Evolutionary conservation across 1,139 yeast genomes (phyloP), one percentile per base, ranked within the genome.

Genomic region (Zygosaccharomyces pseudobailii): DNA sequence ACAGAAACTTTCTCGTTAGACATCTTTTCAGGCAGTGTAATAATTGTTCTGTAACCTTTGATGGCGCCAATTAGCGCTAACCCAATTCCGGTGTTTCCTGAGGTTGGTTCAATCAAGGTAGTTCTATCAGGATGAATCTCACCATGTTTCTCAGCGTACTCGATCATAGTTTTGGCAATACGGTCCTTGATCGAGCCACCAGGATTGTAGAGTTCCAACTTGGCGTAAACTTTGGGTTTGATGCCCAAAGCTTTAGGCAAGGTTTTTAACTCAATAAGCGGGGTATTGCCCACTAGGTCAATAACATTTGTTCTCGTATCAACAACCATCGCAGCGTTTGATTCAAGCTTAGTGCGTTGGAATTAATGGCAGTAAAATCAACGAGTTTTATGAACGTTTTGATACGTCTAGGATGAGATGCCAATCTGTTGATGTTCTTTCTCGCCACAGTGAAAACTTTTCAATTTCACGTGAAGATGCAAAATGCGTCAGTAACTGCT

Each of bases 161-260:
- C 84, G 24, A 87, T 84, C 56, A 92, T 85, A 1, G 95, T 86
- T 43, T 87, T 73, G 1, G 97, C 98, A 35, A 92, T 95, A 46
- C 98, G 72, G 62, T 92, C 98, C 62, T 92, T 92, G 32, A 97
- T 95, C 43, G 95, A 86, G 0, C 97, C 97, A 20, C 95, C 98
- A 0, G 97, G 97, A 60, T 92, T 92, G 58, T 76, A 71, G 50
- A 88, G 70, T 66, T 92, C 98, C 52, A 90, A 68, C 63, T 92
- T 92, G 48, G 95, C 97, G 59, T 82, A 87, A 80, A 87, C 82
- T 63, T 84, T 69, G 71, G 83, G 90, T 68, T 83, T 84, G 63
- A 87, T 79, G 6, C 94, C 94, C 45, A 78, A 71, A 17, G 85
- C 78, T 66, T 85, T 84, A 22, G 95, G 96, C 53, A 87, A 78